These are phyloP conservation scores for Myxozyma vanderwaltii DNA, from an alignment of 805 yeast species.

Conservation along the genomic window DNA sequence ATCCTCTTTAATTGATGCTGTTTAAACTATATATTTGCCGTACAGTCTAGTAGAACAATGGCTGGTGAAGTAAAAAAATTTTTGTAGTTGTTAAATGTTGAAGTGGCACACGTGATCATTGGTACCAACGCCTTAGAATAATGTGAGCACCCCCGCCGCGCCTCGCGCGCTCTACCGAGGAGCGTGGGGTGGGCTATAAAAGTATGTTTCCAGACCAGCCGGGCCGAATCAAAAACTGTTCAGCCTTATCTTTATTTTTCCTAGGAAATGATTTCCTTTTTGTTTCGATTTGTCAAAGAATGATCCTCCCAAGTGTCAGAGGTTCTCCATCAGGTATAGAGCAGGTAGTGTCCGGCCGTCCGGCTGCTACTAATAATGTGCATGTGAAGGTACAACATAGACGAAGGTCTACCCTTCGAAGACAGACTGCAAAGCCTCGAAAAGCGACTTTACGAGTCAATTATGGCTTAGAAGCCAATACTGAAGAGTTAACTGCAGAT, in stretches of 20 bases:
- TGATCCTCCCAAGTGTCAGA: neutral
- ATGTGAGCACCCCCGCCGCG: neutral
- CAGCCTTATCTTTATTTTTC: neutral
- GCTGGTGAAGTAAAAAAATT: neutral
- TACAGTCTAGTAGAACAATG: neutral
- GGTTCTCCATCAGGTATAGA: neutral
- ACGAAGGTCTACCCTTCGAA: neutral
- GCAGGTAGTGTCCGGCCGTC: neutral
- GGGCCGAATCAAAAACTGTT: neutral
- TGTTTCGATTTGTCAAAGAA: neutral
- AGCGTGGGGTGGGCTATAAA: neutral
- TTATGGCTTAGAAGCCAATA: neutral
- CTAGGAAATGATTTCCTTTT: neutral
- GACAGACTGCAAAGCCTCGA: neutral
- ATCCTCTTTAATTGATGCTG: neutral
- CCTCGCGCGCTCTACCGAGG: neutral
- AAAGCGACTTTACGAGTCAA: slow-evolving; percentile 4
- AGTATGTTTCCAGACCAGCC: neutral
- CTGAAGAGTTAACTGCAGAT: neutral
- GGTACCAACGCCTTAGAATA: neutral
- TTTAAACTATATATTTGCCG: neutral
- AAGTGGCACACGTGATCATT: no score
- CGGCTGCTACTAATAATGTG: neutral
- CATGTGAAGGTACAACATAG: slow-evolving; percentile 1
- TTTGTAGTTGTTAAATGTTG: neutral